phyloP scores from a whole-genome alignment of 371 early-diverging fungal species.

The Lichtheimia corymbifera region DNA sequence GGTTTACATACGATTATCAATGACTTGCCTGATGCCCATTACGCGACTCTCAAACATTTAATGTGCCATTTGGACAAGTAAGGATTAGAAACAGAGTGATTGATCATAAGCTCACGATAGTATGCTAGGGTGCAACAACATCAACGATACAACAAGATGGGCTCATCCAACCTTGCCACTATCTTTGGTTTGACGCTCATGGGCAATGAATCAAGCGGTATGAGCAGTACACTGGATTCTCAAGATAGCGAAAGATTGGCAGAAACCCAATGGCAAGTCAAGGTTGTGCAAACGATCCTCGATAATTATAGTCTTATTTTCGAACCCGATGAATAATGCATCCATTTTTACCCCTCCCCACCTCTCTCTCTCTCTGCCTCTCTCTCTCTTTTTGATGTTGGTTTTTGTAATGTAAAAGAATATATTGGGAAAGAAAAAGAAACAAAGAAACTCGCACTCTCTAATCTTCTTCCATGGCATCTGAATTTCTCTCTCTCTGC shows the following conservation, averaged over 20 bases:
- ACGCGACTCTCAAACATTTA: conserved; percentile 72
- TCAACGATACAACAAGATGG: conserved; percentile 87
- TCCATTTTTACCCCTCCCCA: background rate
- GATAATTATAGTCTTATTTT: conserved; percentile 62
- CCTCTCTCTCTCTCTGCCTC: background rate
- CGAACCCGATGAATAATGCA: conserved; percentile 51
- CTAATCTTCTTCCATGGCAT: conserved; percentile 37
- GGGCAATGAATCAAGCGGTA: conserved; percentile 42
- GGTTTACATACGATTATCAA: conserved; percentile 68
- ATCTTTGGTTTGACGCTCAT: conserved; percentile 91
- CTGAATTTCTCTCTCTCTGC: conserved; percentile 15
- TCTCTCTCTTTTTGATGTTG: background rate
- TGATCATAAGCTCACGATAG: background rate
- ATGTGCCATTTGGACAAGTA: conserved; percentile 76
- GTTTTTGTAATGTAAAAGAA: background rate
- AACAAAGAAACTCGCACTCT: too few species aligned
- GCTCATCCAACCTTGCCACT: conserved; percentile 79
- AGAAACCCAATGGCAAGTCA: conserved; percentile 61
- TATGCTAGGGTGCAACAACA: conserved; percentile 67
- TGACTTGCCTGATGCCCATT: conserved; percentile 74
- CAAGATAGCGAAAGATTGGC: conserved; percentile 45
- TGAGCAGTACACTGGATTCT: conserved; percentile 18
- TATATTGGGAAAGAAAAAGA: background rate
- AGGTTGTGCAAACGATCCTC: conserved; percentile 62
- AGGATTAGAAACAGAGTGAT: conserved; percentile 8